Base-by-base conservation (phyloP, 2,329 filamentous ascomycete species). In the Pseudohalonectria lignicola region DNA sequence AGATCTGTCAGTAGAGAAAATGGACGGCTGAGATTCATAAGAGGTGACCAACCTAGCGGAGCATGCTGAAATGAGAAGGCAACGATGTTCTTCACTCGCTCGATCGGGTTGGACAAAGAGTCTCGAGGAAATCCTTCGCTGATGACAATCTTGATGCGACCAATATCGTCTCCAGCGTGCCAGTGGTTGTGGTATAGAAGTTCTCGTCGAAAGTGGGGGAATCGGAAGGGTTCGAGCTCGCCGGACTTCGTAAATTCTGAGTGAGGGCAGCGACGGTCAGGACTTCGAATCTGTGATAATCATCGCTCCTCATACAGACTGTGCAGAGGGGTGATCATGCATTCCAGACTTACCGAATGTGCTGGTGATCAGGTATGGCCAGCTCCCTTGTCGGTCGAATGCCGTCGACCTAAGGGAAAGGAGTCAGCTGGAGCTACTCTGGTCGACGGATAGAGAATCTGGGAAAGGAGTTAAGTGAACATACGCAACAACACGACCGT, bases 51-150 rank as follows among this genome's bases (percentile, higher is more conserved):
- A 90, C 86, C 71, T 39, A 83, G 60, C 1, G 86, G 86, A 25
- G 83, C 86, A 63, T 92, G 84, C 51, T 92, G 84, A 49, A 93
- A 94, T 1, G 86, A 80, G 56, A 94, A 92, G 12, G 74, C 73
- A 18, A 87, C 73, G 32, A 86, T 59, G 49, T 88, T 85, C 51
- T 80, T 82, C 44, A 83, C 63, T 30, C 76, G 66, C 48, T 85
- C 77, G 45, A 83, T 75, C 0, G 75, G 71, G 31, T 63, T 57
- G 2, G 62, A 60, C 1, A 60, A 40, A 2, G 63, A 72, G 42
- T 71, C 66, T 28, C 76, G 64, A 9, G 69, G 64, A 41, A 86
- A 77, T 0, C 83, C 79, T 52, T 90, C 85, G 34, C 82, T 78
- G 41, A 94, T 71, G 39, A 87, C 57, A 19, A 93, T 57, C 53